These are phyloP conservation scores for Teratosphaeria viscida DNA, from an alignment of 2,329 filamentous ascomycete species.

Conservation along the genomic window DNA sequence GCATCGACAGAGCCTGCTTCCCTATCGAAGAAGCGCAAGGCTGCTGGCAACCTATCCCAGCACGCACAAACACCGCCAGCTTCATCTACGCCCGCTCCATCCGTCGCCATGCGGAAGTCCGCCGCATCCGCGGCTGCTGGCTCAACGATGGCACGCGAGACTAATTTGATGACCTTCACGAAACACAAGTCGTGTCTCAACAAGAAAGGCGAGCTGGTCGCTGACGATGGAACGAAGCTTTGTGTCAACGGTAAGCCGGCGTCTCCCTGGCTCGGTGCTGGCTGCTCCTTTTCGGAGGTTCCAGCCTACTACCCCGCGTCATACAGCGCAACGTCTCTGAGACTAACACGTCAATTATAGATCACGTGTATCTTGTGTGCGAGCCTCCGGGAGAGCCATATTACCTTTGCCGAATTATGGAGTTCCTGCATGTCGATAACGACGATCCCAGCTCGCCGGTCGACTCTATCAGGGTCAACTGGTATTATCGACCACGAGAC, in stretches of 20 bases:
- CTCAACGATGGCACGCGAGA: slow-evolving; percentile 45
- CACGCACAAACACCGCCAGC: slow-evolving; percentile 14
- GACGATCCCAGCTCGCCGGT: slow-evolving; percentile 61
- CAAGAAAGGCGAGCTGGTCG: slow-evolving; percentile 67
- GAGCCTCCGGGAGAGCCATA: slow-evolving; percentile 97
- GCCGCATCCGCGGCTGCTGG: slow-evolving; percentile 28
- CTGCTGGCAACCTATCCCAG: slow-evolving; percentile 37
- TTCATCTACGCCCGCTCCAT: slow-evolving; percentile 14
- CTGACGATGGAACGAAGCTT: slow-evolving; percentile 82
- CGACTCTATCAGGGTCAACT: slow-evolving; percentile 86
- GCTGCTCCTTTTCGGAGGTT: slow-evolving; percentile 5
- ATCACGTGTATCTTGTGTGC: slow-evolving; percentile 91
- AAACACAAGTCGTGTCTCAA: slow-evolving; percentile 53
- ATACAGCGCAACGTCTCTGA: slow-evolving; percentile 5
- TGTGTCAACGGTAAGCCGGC: slow-evolving; percentile 67
- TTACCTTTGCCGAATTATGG: slow-evolving; percentile 96
- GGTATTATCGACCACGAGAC: slow-evolving; percentile 95
- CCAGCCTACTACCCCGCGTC: slow-evolving; percentile 10
- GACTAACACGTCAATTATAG: slow-evolving; percentile 29
- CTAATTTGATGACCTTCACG: slow-evolving; percentile 85
- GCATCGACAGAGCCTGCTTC: slow-evolving; percentile 48
- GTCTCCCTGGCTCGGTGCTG: neutral
- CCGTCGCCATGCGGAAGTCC: slow-evolving; percentile 13
- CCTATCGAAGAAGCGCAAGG: slow-evolving; percentile 76
- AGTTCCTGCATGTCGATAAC: slow-evolving; percentile 74